Conservation (phyloP, 2,329 filamentous ascomycete genomes). For the Fusarium praegraminearum region DNA sequence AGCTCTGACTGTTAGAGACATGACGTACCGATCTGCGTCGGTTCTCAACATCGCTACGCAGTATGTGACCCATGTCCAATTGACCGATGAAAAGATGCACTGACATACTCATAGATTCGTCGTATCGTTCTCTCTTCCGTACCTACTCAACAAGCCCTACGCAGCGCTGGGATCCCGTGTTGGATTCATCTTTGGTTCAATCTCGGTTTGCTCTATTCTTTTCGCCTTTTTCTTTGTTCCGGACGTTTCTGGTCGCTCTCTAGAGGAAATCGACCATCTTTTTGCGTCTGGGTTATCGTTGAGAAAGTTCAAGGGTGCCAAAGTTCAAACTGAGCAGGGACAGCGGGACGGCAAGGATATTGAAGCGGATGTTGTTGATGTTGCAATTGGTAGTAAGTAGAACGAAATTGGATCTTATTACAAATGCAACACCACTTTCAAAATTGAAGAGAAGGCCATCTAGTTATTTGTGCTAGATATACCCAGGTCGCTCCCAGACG, state of each 20-base stretch:
- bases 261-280: slow-evolving; percentile 65
- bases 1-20: slow-evolving; percentile 48
- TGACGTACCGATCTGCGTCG: slow-evolving; percentile 12
- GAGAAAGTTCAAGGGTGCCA: background rate
- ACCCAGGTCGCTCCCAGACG: too few species aligned
- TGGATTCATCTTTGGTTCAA: slow-evolving; percentile 55
- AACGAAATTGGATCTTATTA: background rate
- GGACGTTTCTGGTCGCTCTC: slow-evolving; percentile 66
- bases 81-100: too few species aligned
- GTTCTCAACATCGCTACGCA: background rate
- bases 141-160: slow-evolving; percentile 53
- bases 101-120: background rate
- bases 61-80: background rate
- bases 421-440: background rate
- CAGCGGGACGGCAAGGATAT: background rate
- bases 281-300: slow-evolving; percentile 40
- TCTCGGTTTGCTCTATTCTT: background rate
- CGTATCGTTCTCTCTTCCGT: slow-evolving; percentile 51
- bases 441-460: rapidly evolving
- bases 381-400: background rate
- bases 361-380: background rate
- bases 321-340: background rate
- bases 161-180: slow-evolving; percentile 53
- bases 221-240: slow-evolving; percentile 59
- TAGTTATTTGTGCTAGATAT: background rate